These are phyloP conservation scores for Phytophthora hybrid DNA, from an alignment of 352 stramenopile species.

Conservation along the genomic window DNA sequence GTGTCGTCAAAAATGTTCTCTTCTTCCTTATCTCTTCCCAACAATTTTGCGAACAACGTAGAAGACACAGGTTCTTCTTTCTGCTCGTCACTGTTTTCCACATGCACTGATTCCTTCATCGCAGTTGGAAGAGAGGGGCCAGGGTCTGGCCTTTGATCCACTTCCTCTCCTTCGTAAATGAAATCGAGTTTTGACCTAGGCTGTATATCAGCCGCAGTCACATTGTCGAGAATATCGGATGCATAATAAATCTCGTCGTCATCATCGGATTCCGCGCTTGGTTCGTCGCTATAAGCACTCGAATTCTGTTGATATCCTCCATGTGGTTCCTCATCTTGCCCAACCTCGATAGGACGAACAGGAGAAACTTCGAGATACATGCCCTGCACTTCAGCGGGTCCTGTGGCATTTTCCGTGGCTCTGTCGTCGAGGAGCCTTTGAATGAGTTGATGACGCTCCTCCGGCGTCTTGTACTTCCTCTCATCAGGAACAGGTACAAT, in stretches of 20 bases:
- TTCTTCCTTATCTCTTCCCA: slow-evolving; percentile 11
- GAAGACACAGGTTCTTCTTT: slow-evolving; percentile 6
- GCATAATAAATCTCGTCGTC: slow-evolving; percentile 59
- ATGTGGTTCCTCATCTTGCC: slow-evolving; percentile 1
- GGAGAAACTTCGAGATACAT: not conserved
- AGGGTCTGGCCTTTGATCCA: slow-evolving; percentile 2
- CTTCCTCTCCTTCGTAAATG: slow-evolving; percentile 25
- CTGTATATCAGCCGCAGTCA: slow-evolving; percentile 26
- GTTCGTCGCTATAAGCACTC: not conserved
- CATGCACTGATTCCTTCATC: not conserved
- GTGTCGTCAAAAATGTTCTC: not conserved
- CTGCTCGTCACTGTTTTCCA: slow-evolving; percentile 3
- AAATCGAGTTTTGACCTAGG: slow-evolving; percentile 38
- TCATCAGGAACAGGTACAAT: not conserved
- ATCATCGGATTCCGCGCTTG: slow-evolving; percentile 29
- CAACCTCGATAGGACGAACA: slow-evolving; percentile 1
- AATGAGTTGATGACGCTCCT: slow-evolving; percentile 37
- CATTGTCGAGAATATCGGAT: slow-evolving; percentile 51
- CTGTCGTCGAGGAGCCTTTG: slow-evolving; percentile 35
- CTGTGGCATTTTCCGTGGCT: not conserved
- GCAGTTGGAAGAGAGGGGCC: not conserved
- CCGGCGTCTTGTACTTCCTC: slow-evolving; percentile 15
- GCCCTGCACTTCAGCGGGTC: not conserved
- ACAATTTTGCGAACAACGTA: slow-evolving; percentile 25
- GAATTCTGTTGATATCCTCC: not conserved